Percentiles rank a stretch among this genome's conserved stretches.
Evolutionary conservation across 2,329 filamentous ascomycete genomes (phyloP).

Genomic region (Scytalidium sp.): DNA sequence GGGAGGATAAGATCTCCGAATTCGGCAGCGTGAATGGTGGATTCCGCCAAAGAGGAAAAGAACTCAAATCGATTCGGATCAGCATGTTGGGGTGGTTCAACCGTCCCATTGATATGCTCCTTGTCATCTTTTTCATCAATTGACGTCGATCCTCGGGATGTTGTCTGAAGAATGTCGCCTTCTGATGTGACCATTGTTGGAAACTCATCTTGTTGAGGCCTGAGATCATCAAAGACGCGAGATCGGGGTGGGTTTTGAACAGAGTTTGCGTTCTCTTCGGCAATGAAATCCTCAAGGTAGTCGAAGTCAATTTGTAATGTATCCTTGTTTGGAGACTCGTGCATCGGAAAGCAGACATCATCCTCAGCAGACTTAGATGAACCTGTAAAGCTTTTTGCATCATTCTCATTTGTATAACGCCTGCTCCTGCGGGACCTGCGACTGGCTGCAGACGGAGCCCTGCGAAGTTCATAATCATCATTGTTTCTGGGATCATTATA

Average conservation of each 20-base stretch:
- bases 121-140: constrained; percentile 51
- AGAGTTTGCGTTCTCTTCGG: constrained; percentile 50
- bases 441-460: constrained; percentile 69
- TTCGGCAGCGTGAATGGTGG: constrained; percentile 86
- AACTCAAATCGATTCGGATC: constrained; percentile 88
- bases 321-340: constrained; percentile 65
- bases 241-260: constrained; percentile 26
- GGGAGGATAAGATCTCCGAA: constrained; percentile 85
- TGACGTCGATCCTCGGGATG: constrained; percentile 40
- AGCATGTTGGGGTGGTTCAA: constrained; percentile 31
- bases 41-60: constrained; percentile 93
- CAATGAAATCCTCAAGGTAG: constrained; percentile 88
- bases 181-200: constrained; percentile 39
- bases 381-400: constrained; percentile 57
- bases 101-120: constrained; percentile 21
- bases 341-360: constrained; percentile 83
- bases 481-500: constrained; percentile 86
- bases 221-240: constrained; percentile 28
- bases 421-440: constrained; percentile 54
- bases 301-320: constrained; percentile 89
- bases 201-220: constrained; percentile 11
- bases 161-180: constrained; percentile 55
- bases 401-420: constrained; percentile 58
- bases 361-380: constrained; percentile 74
- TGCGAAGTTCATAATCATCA: constrained; percentile 61